A percentile compares a stretch with the other conserved stretches of the same genome.
Evolutionary conservation across 129 eudicot species (phyloP).

Genomic region (Tagetes patula): DNA sequence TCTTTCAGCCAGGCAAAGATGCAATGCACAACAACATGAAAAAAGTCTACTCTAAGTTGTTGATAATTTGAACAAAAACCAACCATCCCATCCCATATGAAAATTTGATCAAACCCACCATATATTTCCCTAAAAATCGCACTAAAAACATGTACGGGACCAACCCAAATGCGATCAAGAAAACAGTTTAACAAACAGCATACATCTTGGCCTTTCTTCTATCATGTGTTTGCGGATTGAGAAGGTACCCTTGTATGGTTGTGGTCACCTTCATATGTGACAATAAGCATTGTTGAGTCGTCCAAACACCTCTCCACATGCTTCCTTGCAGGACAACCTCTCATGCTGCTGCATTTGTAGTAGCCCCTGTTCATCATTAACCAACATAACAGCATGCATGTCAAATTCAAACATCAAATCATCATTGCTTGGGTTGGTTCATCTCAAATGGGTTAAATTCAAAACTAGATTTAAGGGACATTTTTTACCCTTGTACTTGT

Average conservation of each 20-base stretch:
- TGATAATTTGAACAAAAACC: conserved; percentile 28
- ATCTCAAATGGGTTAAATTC: neutral
- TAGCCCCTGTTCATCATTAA: conserved; percentile 71
- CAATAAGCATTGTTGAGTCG: conserved; percentile 89
- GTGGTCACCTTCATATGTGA: conserved; percentile 95
- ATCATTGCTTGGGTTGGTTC: neutral
- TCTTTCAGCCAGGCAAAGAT: conserved; percentile 23
- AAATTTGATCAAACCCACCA: conserved; percentile 26
- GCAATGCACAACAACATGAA: conserved; percentile 23
- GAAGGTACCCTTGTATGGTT: conserved; percentile 80
- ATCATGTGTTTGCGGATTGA: conserved; percentile 70
- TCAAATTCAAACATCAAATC: neutral
- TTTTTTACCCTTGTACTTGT: neutral
- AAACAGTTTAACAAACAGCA: conserved; percentile 30
- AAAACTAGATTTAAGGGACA: neutral
- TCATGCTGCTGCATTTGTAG: conserved; percentile 96
- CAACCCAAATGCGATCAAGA: conserved; percentile 47
- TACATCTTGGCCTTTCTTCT: conserved; percentile 7
- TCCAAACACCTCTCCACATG: conserved; percentile 95
- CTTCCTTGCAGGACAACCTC: conserved; percentile 99
- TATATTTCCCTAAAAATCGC: conserved; percentile 37
- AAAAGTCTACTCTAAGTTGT: conserved; percentile 32
- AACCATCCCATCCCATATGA: conserved; percentile 25
- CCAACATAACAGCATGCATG: conserved; percentile 13
- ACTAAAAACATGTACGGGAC: conserved; percentile 45